These are phyloP conservation scores for Thalassiosira hispida DNA, from an alignment of 352 stramenopile genomes.

Conservation along the genomic window DNA sequence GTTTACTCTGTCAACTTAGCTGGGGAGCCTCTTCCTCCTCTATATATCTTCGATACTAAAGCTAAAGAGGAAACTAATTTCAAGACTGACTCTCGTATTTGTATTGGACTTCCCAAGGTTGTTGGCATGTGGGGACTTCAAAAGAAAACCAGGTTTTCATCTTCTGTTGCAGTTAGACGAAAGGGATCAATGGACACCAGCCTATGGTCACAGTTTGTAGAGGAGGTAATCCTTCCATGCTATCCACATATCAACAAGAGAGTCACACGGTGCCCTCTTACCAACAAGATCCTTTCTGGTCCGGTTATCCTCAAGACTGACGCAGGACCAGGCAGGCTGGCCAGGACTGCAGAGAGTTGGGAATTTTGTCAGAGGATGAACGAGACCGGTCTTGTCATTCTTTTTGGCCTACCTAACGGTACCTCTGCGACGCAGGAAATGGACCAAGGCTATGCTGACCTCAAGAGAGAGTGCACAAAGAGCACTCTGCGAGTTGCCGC, in stretches of 20 bases:
- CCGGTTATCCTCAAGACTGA: slow-evolving; percentile 25
- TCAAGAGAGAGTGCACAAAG: slow-evolving; percentile 3
- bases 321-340: slow-evolving; percentile 9
- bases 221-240: neutral
- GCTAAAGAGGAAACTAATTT: slow-evolving; percentile 9
- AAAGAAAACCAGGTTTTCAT: neutral
- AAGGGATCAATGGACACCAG: slow-evolving; percentile 19
- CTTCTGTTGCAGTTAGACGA: neutral
- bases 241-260: neutral
- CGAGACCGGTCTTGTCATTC: slow-evolving; percentile 7
- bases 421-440: slow-evolving; percentile 16
- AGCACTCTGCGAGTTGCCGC: slow-evolving; percentile 11
- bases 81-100: slow-evolving; percentile 16
- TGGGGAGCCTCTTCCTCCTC: slow-evolving; percentile 3
- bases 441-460: slow-evolving; percentile 10
- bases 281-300: neutral
- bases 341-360: neutral
- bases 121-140: no score
- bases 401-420: slow-evolving; percentile 21
- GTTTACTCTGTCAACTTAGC: slow-evolving; percentile 5
- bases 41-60: slow-evolving; percentile 15
- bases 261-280: neutral
- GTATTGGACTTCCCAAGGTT: neutral
- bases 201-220: neutral
- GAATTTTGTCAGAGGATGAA: neutral